Conservation (phyloP, 257 asterid species). For the Nicotiana undulata region DNA sequence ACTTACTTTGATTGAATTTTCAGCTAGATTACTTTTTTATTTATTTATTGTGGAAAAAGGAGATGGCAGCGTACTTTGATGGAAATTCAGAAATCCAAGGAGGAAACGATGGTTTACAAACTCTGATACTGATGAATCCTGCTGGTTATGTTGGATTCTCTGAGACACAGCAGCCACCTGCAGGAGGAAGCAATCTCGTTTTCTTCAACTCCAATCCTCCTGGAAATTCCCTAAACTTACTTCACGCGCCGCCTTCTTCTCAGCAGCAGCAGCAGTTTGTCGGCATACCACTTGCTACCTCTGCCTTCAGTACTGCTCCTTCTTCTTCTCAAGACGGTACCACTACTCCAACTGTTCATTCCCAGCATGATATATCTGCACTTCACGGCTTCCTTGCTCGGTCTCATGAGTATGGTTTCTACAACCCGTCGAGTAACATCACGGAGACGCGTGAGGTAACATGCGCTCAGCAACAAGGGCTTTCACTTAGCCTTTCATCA, state of each 20-base stretch:
- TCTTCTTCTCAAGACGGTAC: conserved; percentile 23
- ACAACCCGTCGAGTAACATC: conserved; percentile 35
- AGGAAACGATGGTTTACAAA: conserved; percentile 73
- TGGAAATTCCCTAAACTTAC: conserved; percentile 16
- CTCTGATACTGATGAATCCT: conserved; percentile 89
- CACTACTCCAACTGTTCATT: not conserved
- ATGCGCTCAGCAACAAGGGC: conserved; percentile 68
- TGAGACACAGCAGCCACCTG: conserved; percentile 40
- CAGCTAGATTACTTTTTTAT: conserved; percentile 18
- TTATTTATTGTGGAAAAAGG: conserved; percentile 4
- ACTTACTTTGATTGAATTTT: not conserved
- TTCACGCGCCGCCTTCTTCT: conserved; percentile 50
- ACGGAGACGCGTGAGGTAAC: conserved; percentile 58
- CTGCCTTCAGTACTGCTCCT: conserved; percentile 3
- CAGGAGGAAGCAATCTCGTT: conserved; percentile 39
- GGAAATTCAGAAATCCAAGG: conserved; percentile 77
- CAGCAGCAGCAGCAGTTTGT: conserved; percentile 51
- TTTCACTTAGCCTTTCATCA: conserved; percentile 67
- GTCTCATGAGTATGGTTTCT: conserved; percentile 41
- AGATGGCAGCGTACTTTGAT: conserved; percentile 83
- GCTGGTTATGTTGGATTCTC: conserved; percentile 75
- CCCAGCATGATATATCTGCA: conserved; percentile 37
- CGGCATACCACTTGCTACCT: conserved; percentile 51
- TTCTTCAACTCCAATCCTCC: conserved; percentile 54
- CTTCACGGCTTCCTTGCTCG: conserved; percentile 70